phyloP scores from a whole-genome alignment of 1,139 yeast species.

The Candida pseudoviswanathii region DNA sequence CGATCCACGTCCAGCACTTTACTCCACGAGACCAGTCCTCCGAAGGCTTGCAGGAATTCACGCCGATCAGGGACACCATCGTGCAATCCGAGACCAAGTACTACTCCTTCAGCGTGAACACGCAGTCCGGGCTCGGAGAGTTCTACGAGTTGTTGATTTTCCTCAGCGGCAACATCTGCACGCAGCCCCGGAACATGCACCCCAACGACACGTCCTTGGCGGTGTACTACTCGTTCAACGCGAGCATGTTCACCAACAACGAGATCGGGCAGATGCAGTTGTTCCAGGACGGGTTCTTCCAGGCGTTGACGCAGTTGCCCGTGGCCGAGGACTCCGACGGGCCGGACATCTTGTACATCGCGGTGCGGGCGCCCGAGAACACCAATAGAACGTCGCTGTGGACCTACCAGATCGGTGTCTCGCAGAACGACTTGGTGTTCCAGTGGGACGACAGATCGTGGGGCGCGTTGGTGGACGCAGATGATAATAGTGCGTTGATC shows the following conservation, averaged over 20 bases:
- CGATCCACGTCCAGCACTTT: conserved; percentile 2
- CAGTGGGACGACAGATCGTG: conserved; percentile 68
- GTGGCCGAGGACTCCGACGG: conserved; percentile 1
- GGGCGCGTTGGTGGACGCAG: conserved; percentile 71
- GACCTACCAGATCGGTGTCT: conserved; percentile 70
- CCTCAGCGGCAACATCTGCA: conserved; percentile 61
- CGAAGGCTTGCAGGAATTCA: conserved; percentile 44
- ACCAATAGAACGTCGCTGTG: conserved; percentile 43
- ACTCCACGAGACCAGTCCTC: conserved; percentile 7
- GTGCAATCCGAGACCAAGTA: conserved; percentile 41
- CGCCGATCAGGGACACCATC: conserved; percentile 44
- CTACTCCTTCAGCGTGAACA: conserved; percentile 49
- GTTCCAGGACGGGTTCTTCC: conserved; percentile 53
- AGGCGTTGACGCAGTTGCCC: conserved; percentile 48
- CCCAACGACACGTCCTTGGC: conserved; percentile 41
- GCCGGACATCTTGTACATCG: conserved; percentile 43
- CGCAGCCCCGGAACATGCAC: conserved; percentile 40
- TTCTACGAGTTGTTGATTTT: conserved; percentile 57
- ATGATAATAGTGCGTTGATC: conserved; percentile 68
- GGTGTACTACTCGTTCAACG: conserved; percentile 53
- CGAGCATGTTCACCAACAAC: conserved; percentile 36
- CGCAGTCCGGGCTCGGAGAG: conserved; percentile 48
- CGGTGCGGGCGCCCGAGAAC: conserved; percentile 50
- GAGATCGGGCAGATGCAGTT: conserved; percentile 33
- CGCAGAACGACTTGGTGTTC: conserved; percentile 64